Evolutionary conservation across 768 basidiomycete genomes (phyloP), one percentile per base, ranked within the genome.

Genomic region (Tricholoma hemisulphureum): DNA sequence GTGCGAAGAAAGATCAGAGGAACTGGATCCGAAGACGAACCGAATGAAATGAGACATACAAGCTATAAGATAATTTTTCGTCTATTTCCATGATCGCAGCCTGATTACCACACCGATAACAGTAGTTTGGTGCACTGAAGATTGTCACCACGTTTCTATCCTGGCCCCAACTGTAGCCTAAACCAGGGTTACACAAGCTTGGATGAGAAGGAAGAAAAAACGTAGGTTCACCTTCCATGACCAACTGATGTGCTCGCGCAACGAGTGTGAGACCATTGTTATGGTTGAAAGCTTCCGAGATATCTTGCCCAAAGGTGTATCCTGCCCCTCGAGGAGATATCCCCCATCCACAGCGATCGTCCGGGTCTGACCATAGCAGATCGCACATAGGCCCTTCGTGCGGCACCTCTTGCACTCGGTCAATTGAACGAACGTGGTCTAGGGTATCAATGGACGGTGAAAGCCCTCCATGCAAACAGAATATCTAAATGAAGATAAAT

Each of bases 371-470:
- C 97, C 97, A 99, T 60, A 99, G 83, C 55, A 99, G 81, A 76
- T 99, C 97, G 69, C 97, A 99, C 97, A 99, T 99, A 18, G 97
- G 97, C 3, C 97, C 97, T 77, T 99, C 97, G 74, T 99, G 97
- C 4, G 97, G 97, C 2, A 99, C 97, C 71, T 99, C 97, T 75
- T 99, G 97, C 64, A 98, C 94, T 55, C 97, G 91, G 80, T 99
- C 97, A 70, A 99, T 98, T 50, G 93, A 89, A 61, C 97, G 93
- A 62, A 99, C 96, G 69, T 99, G 97, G 81, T 99, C 97, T 64
- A 99, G 89, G 63, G 97, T 98, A 78, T 99, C 96, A 75, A 98
- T 98, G 59, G 97, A 98, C 18, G 97, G 97, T 53, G 95, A 98
- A 35, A 98, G 87, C 55, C 96, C 95, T 45, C 96, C 96, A 71